Base-by-base conservation (phyloP, 1,139 yeast genomes). In the Casaregolazyma suthepensis region DNA sequence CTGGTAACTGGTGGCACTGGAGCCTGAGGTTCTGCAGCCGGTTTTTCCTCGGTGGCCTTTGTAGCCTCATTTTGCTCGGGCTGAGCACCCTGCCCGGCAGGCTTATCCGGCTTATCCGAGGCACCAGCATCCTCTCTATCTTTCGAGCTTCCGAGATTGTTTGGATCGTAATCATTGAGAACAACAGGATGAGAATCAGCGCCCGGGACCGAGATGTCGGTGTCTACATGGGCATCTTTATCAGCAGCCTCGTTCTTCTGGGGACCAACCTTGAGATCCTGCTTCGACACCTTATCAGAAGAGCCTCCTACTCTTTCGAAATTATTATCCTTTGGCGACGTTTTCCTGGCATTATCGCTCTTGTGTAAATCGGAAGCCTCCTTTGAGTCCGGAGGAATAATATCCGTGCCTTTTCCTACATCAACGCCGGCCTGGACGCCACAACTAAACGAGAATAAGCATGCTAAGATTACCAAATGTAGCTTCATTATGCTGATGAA, bases 111-210 rank as follows among this genome's bases (percentile, higher is more conserved):
- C 43, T 52, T 57, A 10, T 52, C 54, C 43, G 50, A 51, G 23
- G n/a, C n/a, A n/a, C 52, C 55, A 12, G 56, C 51, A 51, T 53
- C 50, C 19, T 59, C 57, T 17, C 58, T 58, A 23, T 63, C 66
- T 15, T 65, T 60, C 12, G 64, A 55, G 7, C 66, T 68, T 3
- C 73, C 74, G 43, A 70, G 61, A 29, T 71, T 66, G 52, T 63
- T 66, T 10, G 74, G 73, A 57, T 71, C 72, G 53, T 70, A 71
- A 56, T 71, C 74, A 57, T 69, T 69, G 45, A 69, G 63, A 26
- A 69, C 71, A 17, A 66, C 69, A 2, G 72, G 69, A 45, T 66
- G 64, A 48, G 65, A 63, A 47, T 62, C 66, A 22, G 63, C 61
- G 12, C 65, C 61, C 10, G 63, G 59, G 2, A 57, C 63, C 3